Base-by-base conservation (phyloP, 75 land plant species). In the Selaginella tamariscina region DNA sequence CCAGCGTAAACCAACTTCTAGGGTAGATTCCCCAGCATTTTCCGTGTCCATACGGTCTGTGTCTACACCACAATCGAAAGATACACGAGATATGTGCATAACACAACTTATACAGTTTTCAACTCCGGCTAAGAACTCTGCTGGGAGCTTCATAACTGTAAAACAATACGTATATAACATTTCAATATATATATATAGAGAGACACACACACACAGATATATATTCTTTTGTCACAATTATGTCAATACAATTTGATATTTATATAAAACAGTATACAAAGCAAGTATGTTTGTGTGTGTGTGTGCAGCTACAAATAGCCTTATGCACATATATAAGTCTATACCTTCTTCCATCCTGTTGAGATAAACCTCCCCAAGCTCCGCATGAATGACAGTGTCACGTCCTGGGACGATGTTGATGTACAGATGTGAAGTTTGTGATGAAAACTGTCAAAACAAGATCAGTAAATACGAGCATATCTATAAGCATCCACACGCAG, bases 341-440 rank as follows among this genome's bases (percentile, higher is more conserved):
- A n/a, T n/a, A 54, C 83, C 80, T 70, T 87, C 88, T 69, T 93
- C 96, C 26, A 83, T 82, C 82, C 84, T 71, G 56, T 83, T 78
- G 30, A 93, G 68, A 62, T 80, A 80, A 24, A 91, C 64, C 74
- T 93, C 98, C 69, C 88, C 96, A 30, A 93, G 76, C 70, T 93
- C 98, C 69, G 73, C 73, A 70, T 89, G 96, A 28, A 89, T 70
- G 24, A 79, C 59, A 74, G 84, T 73, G 26, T 77, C 86, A 9
- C 70, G 68, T 54, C 68, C 84, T 32, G 87, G 69, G 30, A 86
- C 79, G 64, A 87, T 81, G 71, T 85, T 89, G 27, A 92, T 83
- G 80, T 68, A 93, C 18, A 93, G 59, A 70, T 93, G 95, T 18
- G 98, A 86, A 28, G 96, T 87, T 69, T 93, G 98, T 28, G 49